A percentile compares a stretch with the other conserved stretches of the same genome.
Conservation (phyloP, 164 flowering plant genomes). For the Euptelea pleiosperma region DNA sequence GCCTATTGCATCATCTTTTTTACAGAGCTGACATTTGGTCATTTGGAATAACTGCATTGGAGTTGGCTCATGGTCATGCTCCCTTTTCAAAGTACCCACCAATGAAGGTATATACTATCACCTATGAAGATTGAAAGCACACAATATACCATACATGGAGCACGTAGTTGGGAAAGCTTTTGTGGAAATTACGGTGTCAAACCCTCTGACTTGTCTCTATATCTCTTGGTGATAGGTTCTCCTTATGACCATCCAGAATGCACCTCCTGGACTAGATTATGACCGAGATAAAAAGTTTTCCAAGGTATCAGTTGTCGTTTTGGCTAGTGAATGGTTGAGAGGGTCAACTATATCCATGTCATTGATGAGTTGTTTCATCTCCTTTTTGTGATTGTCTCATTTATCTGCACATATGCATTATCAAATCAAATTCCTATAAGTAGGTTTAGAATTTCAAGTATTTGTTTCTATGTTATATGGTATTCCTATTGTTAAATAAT, state of each 20-base stretch:
- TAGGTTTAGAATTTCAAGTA: constrained; percentile 1
- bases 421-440: too few species aligned
- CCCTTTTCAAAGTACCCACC: constrained; percentile 78
- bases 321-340: constrained; percentile 14
- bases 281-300: constrained; percentile 96
- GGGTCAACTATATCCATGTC: not conserved
- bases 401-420: too few species aligned
- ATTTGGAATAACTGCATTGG: constrained; percentile 68
- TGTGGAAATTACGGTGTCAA: not conserved
- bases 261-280: constrained; percentile 80
- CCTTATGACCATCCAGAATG: constrained; percentile 75
- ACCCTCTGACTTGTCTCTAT: constrained; percentile 4
- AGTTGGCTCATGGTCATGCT: constrained; percentile 78
- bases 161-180: not conserved
- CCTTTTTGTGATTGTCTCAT: not conserved
- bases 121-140: not conserved
- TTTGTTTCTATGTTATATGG: constrained; percentile 2
- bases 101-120: constrained; percentile 51
- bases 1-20: not conserved
- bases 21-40: constrained; percentile 77
- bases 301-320: constrained; percentile 63
- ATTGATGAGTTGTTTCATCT: not conserved
- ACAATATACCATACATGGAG: not conserved
- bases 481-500: constrained; percentile 12
- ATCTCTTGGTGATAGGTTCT: constrained; percentile 44